These are phyloP conservation scores for Anethum foeniculum DNA, from an alignment of 140 eudicot species.

Conservation along the genomic window DNA sequence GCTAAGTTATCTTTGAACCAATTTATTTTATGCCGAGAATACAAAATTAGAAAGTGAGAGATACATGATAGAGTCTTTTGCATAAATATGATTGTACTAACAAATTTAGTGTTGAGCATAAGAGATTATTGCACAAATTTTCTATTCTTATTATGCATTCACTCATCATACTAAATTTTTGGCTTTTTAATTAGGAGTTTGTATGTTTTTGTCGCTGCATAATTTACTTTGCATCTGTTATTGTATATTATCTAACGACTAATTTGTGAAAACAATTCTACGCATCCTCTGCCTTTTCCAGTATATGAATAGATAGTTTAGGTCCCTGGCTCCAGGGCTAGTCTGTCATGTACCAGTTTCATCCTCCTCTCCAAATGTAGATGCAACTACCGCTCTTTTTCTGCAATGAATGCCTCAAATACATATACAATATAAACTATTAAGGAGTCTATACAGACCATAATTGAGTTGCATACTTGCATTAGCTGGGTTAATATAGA, in stretches of 20 bases:
- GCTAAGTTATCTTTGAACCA: not conserved
- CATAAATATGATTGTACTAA: not conserved
- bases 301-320: constrained; percentile 56
- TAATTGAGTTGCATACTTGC: not conserved
- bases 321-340: constrained; percentile 62
- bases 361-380: constrained; percentile 80
- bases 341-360: constrained; percentile 51
- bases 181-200: not conserved
- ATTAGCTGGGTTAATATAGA: not conserved
- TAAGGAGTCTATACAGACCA: not conserved
- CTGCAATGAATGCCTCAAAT: constrained; percentile 30
- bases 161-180: not conserved
- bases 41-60: not conserved
- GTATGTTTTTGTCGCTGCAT: not conserved
- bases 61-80: not conserved
- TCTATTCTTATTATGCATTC: not conserved
- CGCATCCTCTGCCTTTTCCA: not conserved
- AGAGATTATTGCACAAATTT: not conserved
- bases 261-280: not conserved
- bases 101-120: not conserved
- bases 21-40: not conserved
- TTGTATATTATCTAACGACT: not conserved
- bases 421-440: not conserved
- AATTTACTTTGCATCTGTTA: not conserved
- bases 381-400: constrained; percentile 83